These are phyloP conservation scores for Cyberlindnera xishuangbannaensis DNA, from an alignment of 805 yeast genomes.

Conservation along the genomic window DNA sequence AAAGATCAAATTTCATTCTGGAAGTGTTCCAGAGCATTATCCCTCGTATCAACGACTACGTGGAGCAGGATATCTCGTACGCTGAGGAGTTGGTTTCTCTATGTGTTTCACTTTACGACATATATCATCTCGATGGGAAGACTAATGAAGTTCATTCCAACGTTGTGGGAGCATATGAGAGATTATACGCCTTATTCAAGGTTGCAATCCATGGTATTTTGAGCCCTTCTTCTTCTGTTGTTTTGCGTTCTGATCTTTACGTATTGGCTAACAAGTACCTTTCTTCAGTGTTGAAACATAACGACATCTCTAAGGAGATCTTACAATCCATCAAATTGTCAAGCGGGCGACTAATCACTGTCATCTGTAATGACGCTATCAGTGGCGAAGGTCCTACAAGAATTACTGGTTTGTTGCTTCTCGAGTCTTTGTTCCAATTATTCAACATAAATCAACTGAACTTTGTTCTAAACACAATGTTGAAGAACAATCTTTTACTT, in stretches of 20 bases:
- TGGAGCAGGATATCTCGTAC: slow-evolving; percentile 57
- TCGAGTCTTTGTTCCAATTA: slow-evolving; percentile 60
- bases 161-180: slow-evolving; percentile 39
- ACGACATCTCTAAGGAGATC: slow-evolving; percentile 39
- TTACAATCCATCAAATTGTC: slow-evolving; percentile 48
- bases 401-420: slow-evolving; percentile 66
- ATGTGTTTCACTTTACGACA: slow-evolving; percentile 62
- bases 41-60: slow-evolving; percentile 72
- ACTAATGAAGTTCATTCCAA: slow-evolving; percentile 28
- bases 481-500: slow-evolving; percentile 59
- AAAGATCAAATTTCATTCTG: slow-evolving; percentile 58
- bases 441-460: slow-evolving; percentile 45
- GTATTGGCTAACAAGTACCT: slow-evolving; percentile 64
- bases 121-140: slow-evolving; percentile 47
- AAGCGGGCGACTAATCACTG: slow-evolving; percentile 57
- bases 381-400: slow-evolving; percentile 73
- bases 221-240: slow-evolving; percentile 60
- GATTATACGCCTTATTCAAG: slow-evolving; percentile 64
- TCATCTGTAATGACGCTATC: slow-evolving; percentile 72
- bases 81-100: slow-evolving; percentile 75
- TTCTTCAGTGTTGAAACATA: slow-evolving; percentile 40
- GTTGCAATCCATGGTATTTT: slow-evolving; percentile 70
- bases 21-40: slow-evolving; percentile 71
- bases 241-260: slow-evolving; percentile 74
- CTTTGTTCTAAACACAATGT: slow-evolving; percentile 54